Percentiles rank a stretch among this genome's conserved stretches.
Evolutionary conservation across 352 stramenopile species (phyloP).

Genomic region (Plasmopara viticola): DNA sequence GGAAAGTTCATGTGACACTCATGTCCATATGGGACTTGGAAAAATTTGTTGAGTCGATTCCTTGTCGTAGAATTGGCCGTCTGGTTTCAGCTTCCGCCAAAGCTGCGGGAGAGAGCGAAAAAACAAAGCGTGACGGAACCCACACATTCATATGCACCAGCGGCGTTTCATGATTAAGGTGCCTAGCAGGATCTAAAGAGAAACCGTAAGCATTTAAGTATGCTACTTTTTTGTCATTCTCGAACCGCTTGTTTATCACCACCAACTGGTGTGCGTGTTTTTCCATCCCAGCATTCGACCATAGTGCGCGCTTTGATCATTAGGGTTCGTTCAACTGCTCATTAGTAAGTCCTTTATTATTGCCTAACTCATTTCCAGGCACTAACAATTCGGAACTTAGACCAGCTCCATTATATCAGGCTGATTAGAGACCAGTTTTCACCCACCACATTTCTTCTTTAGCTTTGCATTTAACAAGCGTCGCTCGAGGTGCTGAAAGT

Average conservation of each 20-base stretch:
- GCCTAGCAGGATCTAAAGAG: constrained; percentile 9
- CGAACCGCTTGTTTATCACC: constrained; percentile 5
- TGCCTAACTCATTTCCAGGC: constrained; percentile 11
- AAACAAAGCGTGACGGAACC: constrained; percentile 5
- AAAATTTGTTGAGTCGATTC: constrained; percentile 24
- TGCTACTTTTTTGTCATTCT: constrained; percentile 9
- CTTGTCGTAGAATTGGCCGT: constrained; percentile 1
- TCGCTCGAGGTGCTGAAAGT: background rate
- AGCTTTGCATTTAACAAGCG: background rate
- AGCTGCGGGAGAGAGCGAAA: constrained; percentile 15
- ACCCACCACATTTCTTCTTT: background rate
- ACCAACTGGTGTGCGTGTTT: background rate
- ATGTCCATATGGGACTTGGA: background rate
- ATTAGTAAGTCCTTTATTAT: background rate
- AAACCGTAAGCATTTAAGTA: constrained; percentile 14
- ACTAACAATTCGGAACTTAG: background rate
- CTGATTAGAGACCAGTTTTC: background rate
- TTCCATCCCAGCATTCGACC: background rate
- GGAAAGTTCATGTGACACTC: constrained; percentile 1
- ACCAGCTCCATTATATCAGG: background rate
- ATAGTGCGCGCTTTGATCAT: background rate
- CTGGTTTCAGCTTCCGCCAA: constrained; percentile 7
- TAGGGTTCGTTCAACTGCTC: constrained; percentile 3
- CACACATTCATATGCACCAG: constrained; percentile 9
- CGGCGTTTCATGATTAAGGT: constrained; percentile 13